Conservation (phyloP, 2,329 filamentous ascomycete species). For the Nigrospora oryzae region DNA sequence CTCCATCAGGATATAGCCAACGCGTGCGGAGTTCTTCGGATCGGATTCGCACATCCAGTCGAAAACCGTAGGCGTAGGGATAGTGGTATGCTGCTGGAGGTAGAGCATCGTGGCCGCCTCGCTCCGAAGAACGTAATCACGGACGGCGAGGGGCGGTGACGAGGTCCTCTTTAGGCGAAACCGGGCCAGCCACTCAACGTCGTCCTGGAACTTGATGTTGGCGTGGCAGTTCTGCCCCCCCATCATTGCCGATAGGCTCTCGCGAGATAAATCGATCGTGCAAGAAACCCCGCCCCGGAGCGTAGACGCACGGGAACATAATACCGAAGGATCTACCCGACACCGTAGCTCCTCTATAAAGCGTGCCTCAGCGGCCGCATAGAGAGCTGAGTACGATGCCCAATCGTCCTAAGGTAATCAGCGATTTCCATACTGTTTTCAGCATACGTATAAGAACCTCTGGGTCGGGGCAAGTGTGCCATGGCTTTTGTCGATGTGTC, state of each 20-base stretch:
- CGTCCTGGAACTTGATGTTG: slow-evolving; percentile 17
- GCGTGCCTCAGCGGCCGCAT: slow-evolving; percentile 4
- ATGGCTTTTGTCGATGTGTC: slow-evolving; percentile 10
- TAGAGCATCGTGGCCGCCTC: slow-evolving; percentile 16
- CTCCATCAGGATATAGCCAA: slow-evolving; percentile 32
- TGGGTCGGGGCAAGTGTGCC: slow-evolving; percentile 10
- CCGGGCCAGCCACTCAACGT: slow-evolving; percentile 14
- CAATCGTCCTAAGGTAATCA: slow-evolving; percentile 6
- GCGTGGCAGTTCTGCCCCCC: slow-evolving; percentile 18
- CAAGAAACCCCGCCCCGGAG: slow-evolving; percentile 8
- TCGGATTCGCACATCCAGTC: slow-evolving; percentile 22
- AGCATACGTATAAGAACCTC: slow-evolving; percentile 3
- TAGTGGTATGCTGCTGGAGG: slow-evolving; percentile 10
- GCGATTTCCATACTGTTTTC: background rate
- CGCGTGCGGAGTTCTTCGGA: slow-evolving; percentile 20
- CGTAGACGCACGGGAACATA: slow-evolving; percentile 10
- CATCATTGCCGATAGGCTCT: slow-evolving; percentile 14
- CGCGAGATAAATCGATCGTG: slow-evolving; percentile 9
- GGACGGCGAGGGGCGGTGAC: slow-evolving; percentile 11
- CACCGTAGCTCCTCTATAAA: no score
- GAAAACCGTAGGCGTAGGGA: slow-evolving; percentile 25
- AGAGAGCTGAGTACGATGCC: slow-evolving; percentile 7
- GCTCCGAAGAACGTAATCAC: slow-evolving; percentile 16
- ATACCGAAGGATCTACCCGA: background rate
- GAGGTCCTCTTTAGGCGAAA: slow-evolving; percentile 10